Evolutionary conservation across 345 rosid species (phyloP).

Genomic region (Diplotaxis tenuifolia): DNA sequence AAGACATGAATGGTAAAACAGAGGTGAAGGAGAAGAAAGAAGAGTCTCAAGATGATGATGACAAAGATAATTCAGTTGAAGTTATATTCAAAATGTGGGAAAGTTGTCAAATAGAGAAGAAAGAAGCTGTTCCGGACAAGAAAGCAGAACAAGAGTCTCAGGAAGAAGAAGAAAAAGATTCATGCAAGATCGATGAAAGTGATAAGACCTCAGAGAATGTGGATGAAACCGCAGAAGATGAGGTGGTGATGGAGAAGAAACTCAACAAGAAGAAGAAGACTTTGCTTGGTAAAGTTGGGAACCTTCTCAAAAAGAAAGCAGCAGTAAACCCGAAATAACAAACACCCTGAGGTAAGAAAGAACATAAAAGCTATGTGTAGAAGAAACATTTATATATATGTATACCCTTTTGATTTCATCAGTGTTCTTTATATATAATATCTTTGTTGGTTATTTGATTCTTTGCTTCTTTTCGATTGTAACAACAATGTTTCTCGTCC

Average conservation of each 20-base stretch:
- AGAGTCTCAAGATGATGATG: slow-evolving; percentile 27
- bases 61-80: slow-evolving; percentile 69
- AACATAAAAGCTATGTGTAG: not conserved
- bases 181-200: slow-evolving; percentile 55
- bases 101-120: slow-evolving; percentile 95
- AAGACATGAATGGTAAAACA: slow-evolving; percentile 48
- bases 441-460: slow-evolving; percentile 28
- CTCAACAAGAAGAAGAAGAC: slow-evolving; percentile 80
- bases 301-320: slow-evolving; percentile 87
- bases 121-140: slow-evolving; percentile 77
- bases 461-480: slow-evolving; percentile 30
- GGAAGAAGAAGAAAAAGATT: slow-evolving; percentile 75
- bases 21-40: slow-evolving; percentile 51
- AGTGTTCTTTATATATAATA: slow-evolving; percentile 16
- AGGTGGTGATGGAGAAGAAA: slow-evolving; percentile 37
- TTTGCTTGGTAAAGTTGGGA: slow-evolving; percentile 85
- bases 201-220: slow-evolving; percentile 58
- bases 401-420: slow-evolving; percentile 27
- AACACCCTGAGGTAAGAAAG: slow-evolving; percentile 28
- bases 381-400: not conserved
- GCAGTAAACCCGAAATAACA: slow-evolving; percentile 59
- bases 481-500: slow-evolving; percentile 11
- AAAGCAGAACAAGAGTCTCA: slow-evolving; percentile 68
- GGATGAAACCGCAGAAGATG: slow-evolving; percentile 58
- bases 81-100: slow-evolving; percentile 94